A percentile compares a stretch with the other conserved stretches of the same genome.
These are phyloP conservation scores for Candida michaelii DNA, from an alignment of 805 yeast genomes.

Conservation along the genomic window DNA sequence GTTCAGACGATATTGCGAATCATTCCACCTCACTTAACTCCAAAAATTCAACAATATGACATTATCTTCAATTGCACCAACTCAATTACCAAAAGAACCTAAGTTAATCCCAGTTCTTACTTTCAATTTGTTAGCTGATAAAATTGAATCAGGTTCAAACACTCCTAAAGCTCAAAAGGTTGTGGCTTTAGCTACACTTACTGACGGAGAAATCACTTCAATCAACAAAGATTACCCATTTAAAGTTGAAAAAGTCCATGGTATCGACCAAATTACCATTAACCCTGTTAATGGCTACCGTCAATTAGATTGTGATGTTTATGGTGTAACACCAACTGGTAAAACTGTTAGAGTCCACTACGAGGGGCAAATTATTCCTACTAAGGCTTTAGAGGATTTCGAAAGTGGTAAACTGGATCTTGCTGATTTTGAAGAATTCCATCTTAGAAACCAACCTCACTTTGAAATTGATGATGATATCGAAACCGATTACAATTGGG, in stretches of 20 bases:
- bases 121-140: not conserved
- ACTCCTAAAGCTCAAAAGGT: not conserved
- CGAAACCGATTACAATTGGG: slow-evolving; percentile 52
- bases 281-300: slow-evolving; percentile 25
- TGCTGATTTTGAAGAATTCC: slow-evolving; percentile 44
- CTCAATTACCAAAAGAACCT: slow-evolving; percentile 1
- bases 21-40: no score
- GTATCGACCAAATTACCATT: slow-evolving; percentile 50
- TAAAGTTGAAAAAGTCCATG: slow-evolving; percentile 34
- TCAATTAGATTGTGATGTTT: slow-evolving; percentile 51
- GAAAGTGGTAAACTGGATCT: slow-evolving; percentile 25
- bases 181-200: slow-evolving; percentile 12
- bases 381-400: slow-evolving; percentile 37
- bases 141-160: not conserved
- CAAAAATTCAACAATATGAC: no score
- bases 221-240: slow-evolving; percentile 31
- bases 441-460: slow-evolving; percentile 49
- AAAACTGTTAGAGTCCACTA: slow-evolving; percentile 44
- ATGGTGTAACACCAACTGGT: slow-evolving; percentile 46
- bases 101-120: slow-evolving; percentile 5
- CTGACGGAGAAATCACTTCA: slow-evolving; percentile 29
- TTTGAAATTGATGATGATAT: slow-evolving; percentile 43
- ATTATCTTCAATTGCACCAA: not conserved
- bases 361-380: slow-evolving; percentile 46
- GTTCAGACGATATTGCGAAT: no score